Evolutionary conservation across 768 basidiomycete genomes (phyloP).

Genomic region (Tricholoma matsutake): DNA sequence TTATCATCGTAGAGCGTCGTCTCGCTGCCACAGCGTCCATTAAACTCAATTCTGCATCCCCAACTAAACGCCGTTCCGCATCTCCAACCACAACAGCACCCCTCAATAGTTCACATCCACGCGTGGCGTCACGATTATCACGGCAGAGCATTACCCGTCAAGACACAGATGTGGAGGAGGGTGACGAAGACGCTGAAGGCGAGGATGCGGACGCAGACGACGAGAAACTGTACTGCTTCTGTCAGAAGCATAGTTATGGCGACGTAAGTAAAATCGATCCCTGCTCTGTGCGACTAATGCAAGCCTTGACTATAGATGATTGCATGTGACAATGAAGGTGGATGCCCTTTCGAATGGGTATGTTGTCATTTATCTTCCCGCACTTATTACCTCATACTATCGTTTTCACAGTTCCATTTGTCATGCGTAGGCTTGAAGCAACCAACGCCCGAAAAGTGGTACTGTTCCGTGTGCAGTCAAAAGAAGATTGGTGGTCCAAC

Average conservation of each 20-base stretch:
- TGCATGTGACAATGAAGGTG: conserved; percentile 64
- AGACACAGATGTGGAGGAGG: conserved; percentile 35
- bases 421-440: conserved; percentile 55
- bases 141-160: conserved; percentile 37
- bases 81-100: conserved; percentile 38
- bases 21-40: conserved; percentile 37
- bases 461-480: conserved; percentile 45
- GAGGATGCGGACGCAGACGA: conserved; percentile 46
- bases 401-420: conserved; percentile 50
- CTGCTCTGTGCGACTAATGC: background rate
- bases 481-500: conserved; percentile 23
- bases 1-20: conserved; percentile 34
- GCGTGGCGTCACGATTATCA: conserved; percentile 45
- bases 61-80: conserved; percentile 40
- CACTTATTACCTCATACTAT: background rate
- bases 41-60: conserved; percentile 37
- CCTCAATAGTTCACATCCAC: conserved; percentile 27
- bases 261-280: conserved; percentile 34
- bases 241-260: conserved; percentile 47
- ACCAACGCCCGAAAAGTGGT: conserved; percentile 50
- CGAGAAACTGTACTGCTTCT: conserved; percentile 49
- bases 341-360: conserved; percentile 71
- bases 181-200: conserved; percentile 39
- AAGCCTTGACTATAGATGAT: conserved; percentile 49
- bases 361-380: conserved; percentile 17